Base-by-base conservation (phyloP, 129 eudicot species). In the Chrysanthemum lavandulifolium region DNA sequence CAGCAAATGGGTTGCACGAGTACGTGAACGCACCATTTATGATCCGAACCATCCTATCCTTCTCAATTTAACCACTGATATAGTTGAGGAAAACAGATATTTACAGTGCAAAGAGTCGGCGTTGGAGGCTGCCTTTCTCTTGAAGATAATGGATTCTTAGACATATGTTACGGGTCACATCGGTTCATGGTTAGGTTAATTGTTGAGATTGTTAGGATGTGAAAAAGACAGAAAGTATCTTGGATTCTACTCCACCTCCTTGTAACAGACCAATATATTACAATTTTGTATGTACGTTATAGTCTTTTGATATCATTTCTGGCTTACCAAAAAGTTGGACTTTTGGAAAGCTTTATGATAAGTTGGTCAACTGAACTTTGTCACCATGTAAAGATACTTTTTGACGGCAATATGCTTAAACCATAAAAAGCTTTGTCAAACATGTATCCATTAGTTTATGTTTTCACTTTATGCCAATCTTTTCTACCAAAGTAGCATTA, bases 1-100 rank as follows among this genome's bases (percentile, higher is more conserved):
- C 98, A 15, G 98, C 98, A 69, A 94, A 83, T 90, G 91, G 92
- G 96, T 81, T 72, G 98, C 97, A 14, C 87, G 89, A 25, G 93
- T 85, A 43, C 95, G 98, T 43, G 98, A 94, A 49, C 71, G 58
- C 43, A 71, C 91, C n/a, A 68, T 84, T 31, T 76, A 88, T 40
- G 85, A 94, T 78, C 91, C 98, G 40, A 80, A 75, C 23, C 96
- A 81, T 73, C 98, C 98, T 13, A 75, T 90, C 55, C 81, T 94
- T 67, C 88, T 88, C 1, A 90, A 83, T 82, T 65, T 90, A 73
- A 86, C 87, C 0, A 76, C 86, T 0, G 96, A 94, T 79, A 56
- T 87, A 66, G 93, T 90, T 13, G 97, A 94, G 58, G 96, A 94
- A 3, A 94, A 94, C 64, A 84, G 82, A 64, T 94, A 88, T 71